Conservation (phyloP, 805 yeast species). For the Candida incommunis region DNA sequence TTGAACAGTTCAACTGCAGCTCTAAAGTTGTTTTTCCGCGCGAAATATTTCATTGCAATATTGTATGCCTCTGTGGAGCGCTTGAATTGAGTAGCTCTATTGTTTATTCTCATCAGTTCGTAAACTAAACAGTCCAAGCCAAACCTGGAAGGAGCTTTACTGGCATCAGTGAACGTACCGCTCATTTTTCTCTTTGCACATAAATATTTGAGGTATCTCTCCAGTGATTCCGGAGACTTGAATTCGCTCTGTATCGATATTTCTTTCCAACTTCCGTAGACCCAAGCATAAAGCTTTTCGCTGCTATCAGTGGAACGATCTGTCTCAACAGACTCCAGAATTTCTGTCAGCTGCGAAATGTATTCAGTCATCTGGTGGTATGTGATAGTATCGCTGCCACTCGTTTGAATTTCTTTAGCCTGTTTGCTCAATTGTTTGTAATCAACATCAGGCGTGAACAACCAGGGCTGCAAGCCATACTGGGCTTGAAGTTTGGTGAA, state of each 20-base stretch:
- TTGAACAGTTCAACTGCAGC: conserved; percentile 10
- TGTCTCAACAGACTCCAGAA: neutral
- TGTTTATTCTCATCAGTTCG: conserved; percentile 11
- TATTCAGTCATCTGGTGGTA: neutral
- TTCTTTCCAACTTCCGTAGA: neutral
- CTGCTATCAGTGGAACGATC: neutral
- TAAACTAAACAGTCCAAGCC: conserved; percentile 1
- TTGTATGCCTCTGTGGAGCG: conserved; percentile 10
- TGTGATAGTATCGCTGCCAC: neutral
- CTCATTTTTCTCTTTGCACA: neutral
- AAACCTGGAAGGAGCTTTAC: neutral
- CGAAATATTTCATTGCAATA: conserved; percentile 10
- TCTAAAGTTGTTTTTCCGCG: conserved; percentile 5
- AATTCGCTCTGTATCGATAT: neutral
- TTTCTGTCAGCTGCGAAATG: neutral
- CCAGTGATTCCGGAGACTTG: neutral
- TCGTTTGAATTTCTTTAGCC: no score
- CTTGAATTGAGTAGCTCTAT: conserved; percentile 5
- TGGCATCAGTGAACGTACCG: neutral
- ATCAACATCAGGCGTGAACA: neutral
- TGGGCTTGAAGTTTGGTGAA: no score
- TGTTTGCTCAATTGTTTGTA: neutral
- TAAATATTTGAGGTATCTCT: neutral
- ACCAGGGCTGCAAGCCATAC: neutral
- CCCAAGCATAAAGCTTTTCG: neutral